Conservation (phyloP, 768 basidiomycete species). For the Neoboletus brunneissimus region DNA sequence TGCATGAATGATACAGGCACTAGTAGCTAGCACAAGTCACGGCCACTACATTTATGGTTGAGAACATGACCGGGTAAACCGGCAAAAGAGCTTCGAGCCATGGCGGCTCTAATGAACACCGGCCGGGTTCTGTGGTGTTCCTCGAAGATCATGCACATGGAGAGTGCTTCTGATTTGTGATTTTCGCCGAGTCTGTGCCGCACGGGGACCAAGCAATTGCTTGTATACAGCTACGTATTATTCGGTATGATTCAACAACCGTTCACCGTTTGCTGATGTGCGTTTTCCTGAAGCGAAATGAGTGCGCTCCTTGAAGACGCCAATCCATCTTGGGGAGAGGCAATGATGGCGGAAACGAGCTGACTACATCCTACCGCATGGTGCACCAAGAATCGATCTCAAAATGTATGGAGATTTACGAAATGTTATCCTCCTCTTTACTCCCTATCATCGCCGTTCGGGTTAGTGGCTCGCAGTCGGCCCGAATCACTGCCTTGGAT, state of each 20-base stretch:
- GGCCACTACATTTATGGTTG: background rate
- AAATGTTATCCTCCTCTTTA: background rate
- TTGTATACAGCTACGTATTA: background rate
- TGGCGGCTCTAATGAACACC: background rate
- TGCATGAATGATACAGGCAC: background rate
- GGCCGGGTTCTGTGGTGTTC: background rate
- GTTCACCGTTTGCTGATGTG: background rate
- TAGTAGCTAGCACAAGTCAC: no score
- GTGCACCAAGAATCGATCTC: background rate
- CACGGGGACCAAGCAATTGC: no score
- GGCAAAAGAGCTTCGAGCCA: background rate
- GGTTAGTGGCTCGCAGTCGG: background rate
- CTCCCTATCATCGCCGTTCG: background rate
- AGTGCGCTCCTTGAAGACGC: background rate
- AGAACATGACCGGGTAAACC: background rate
- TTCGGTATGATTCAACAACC: background rate
- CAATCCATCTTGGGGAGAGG: background rate
- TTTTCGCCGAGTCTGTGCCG: background rate
- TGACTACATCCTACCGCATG: background rate
- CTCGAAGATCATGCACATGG: background rate
- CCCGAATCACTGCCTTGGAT: constrained; percentile 5
- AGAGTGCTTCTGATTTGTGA: background rate
- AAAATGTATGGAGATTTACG: background rate
- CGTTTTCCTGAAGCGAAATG: background rate
- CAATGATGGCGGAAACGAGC: constrained; percentile 4